These are phyloP conservation scores for Penicillium argentinense DNA, from an alignment of 495 filamentous ascomycete species.

Conservation along the genomic window DNA sequence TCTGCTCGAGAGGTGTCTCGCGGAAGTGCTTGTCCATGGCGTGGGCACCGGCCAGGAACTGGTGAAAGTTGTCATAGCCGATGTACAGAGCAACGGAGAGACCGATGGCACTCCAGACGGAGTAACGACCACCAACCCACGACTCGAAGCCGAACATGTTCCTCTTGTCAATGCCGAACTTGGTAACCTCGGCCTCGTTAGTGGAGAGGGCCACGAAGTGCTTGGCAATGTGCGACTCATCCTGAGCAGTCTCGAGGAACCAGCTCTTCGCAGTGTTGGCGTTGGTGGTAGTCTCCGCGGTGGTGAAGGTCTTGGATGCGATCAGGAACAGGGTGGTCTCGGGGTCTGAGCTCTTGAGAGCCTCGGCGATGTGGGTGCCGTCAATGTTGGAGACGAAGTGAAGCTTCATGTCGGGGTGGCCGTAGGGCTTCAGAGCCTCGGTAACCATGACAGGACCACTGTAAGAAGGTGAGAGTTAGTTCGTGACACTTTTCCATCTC, in stretches of 20 bases:
- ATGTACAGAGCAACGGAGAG: conserved; percentile 92
- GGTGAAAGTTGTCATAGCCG: conserved; percentile 94
- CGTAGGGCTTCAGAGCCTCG: conserved; percentile 93
- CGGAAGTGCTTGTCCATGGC: conserved; percentile 99
- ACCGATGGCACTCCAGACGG: conserved; percentile 97
- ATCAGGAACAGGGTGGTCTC: conserved; percentile 98
- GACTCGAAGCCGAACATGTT: conserved; percentile 99
- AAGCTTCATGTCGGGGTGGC: conserved; percentile 75
- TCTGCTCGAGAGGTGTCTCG: conserved; percentile 84
- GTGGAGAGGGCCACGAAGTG: conserved; percentile 98
- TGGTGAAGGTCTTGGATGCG: conserved; percentile 99
- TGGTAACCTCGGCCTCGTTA: conserved; percentile 90
- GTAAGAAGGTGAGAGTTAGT: no score
- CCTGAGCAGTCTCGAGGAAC: conserved; percentile 88
- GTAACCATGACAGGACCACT: conserved; percentile 98
- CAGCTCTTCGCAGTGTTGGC: conserved; percentile 94
- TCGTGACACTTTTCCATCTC: no score
- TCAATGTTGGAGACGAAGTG: conserved; percentile 99
- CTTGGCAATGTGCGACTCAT: conserved; percentile 78
- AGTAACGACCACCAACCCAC: conserved; percentile 98
- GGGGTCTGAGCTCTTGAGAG: conserved; percentile 81
- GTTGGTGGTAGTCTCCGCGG: conserved; percentile 94
- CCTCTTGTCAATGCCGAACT: conserved; percentile 95
- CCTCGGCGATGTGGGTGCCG: conserved; percentile 95
- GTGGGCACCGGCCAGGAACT: conserved; percentile 93